Conservation (phyloP, 345 rosid species). For the Pistacia vera region DNA sequence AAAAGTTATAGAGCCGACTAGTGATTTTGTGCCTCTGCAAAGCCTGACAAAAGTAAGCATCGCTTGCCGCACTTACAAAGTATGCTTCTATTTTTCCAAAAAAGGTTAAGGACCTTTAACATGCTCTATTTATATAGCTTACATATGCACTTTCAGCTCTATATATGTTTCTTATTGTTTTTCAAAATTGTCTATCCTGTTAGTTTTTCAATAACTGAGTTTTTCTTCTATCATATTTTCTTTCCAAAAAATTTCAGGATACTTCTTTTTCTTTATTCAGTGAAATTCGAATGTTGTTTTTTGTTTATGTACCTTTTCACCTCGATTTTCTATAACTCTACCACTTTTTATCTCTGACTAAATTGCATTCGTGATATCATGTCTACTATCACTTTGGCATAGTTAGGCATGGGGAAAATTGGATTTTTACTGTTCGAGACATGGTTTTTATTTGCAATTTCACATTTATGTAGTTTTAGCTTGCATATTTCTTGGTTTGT, state of each 20-base stretch:
- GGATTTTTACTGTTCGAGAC: no score
- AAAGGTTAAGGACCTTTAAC: conserved; percentile 57
- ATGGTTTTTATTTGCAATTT: no score
- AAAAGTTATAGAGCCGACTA: conserved; percentile 29
- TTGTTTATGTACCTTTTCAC: no score
- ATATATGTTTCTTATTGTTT: neutral
- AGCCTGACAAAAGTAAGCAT: conserved; percentile 46
- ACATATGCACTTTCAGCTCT: neutral
- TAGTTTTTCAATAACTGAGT: neutral
- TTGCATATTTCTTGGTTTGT: no score
- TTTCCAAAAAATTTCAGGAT: no score
- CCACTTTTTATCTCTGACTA: no score
- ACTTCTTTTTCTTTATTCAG: no score
- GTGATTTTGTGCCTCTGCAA: conserved; percentile 39
- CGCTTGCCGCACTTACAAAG: conserved; percentile 58
- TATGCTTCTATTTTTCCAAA: conserved; percentile 74
- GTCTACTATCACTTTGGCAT: no score
- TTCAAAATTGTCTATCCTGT: neutral
- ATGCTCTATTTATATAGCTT: conserved; percentile 6
- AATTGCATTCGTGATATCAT: no score
- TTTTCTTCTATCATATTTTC: neutral
- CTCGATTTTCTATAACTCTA: no score
- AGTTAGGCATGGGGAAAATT: neutral
- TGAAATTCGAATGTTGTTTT: no score
- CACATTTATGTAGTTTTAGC: no score